These are phyloP conservation scores for Nakaseomyces uthaithaninus DNA, from an alignment of 1,139 yeast genomes.

Conservation along the genomic window DNA sequence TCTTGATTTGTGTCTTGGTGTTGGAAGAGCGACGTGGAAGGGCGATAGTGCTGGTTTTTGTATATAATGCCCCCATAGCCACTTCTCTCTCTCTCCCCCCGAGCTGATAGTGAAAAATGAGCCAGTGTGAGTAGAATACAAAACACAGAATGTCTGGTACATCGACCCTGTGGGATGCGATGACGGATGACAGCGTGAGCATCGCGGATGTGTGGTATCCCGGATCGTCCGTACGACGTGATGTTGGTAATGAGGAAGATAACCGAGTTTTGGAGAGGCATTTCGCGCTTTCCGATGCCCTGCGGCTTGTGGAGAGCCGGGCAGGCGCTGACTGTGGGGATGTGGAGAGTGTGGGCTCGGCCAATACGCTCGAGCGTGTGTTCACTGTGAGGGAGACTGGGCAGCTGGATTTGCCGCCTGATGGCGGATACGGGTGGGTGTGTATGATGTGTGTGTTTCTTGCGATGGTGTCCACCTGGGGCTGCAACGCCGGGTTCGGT, in stretches of 20 bases:
- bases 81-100: no score
- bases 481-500: constrained; percentile 62
- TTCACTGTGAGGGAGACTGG: constrained; percentile 33
- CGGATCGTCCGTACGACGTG: background rate
- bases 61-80: no score
- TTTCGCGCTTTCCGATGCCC: background rate
- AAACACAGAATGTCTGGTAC: background rate
- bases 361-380: constrained; percentile 26
- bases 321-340: background rate
- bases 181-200: background rate
- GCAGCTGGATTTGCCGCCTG: constrained; percentile 44
- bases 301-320: background rate
- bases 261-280: background rate
- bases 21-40: no score
- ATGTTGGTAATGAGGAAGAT: background rate
- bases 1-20: no score
- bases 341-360: background rate
- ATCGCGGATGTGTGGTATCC: background rate
- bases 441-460: constrained; percentile 47
- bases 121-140: no score
- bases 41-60: no score
- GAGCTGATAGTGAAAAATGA: no score
- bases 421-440: constrained; percentile 68
- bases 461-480: constrained; percentile 62
- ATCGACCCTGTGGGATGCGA: background rate